phyloP scores from a whole-genome alignment of 1,139 yeast genomes.

The Yamadazyma atmosphaerica region DNA sequence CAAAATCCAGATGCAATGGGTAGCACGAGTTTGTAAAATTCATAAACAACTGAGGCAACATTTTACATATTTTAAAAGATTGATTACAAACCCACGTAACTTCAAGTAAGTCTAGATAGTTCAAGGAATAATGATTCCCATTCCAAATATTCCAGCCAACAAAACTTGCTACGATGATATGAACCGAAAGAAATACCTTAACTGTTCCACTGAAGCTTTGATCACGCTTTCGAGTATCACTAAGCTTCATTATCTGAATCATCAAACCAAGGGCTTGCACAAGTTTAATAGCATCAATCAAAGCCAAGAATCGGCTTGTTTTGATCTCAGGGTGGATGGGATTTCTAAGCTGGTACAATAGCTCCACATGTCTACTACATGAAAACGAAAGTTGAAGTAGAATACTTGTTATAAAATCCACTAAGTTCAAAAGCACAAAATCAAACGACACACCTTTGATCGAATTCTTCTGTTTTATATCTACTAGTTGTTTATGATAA shows the following conservation, averaged over 20 bases:
- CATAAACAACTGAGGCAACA: conserved; percentile 30
- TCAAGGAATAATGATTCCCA: conserved; percentile 5
- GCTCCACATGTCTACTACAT: conserved; percentile 2
- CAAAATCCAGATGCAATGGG: background rate
- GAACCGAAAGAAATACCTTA: conserved; percentile 11
- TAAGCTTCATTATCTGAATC: conserved; percentile 19
- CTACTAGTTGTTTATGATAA: conserved; percentile 18
- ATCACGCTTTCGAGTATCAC: conserved; percentile 20
- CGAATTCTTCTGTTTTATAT: conserved; percentile 21
- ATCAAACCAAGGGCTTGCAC: conserved; percentile 14
- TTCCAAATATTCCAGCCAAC: conserved; percentile 1
- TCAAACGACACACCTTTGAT: conserved; percentile 33
- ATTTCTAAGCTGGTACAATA: conserved; percentile 11
- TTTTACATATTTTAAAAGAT: conserved; percentile 14
- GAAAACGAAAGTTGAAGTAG: conserved; percentile 17
- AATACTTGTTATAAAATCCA: conserved; percentile 14
- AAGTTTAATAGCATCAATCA: conserved; percentile 17
- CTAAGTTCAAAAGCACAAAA: conserved; percentile 16
- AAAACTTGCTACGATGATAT: conserved; percentile 9
- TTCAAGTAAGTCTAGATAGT: conserved; percentile 28
- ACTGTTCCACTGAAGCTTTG: conserved; percentile 25
- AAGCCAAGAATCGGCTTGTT: conserved; percentile 7
- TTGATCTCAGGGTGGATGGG: conserved; percentile 20
- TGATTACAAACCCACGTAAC: conserved; percentile 27
- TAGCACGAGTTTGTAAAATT: conserved; percentile 15